Evolutionary conservation across 768 basidiomycete species (phyloP).

Genomic region (Termitomyces sp.): DNA sequence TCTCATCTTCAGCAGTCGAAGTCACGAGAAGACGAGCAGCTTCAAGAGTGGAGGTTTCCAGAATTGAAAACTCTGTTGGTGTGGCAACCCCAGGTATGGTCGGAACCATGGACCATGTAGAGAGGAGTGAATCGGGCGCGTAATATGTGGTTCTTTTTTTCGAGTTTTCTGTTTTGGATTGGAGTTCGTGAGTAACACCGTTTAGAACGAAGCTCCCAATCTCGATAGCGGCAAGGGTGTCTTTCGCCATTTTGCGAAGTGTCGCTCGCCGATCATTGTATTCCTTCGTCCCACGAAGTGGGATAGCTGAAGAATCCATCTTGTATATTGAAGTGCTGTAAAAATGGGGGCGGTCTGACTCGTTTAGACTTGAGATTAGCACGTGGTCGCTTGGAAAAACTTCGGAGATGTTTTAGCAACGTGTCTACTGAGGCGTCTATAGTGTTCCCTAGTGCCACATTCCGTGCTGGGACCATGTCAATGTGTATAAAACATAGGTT

Average conservation of each 20-base stretch:
- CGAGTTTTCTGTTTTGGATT: constrained; percentile 20
- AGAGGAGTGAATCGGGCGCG: constrained; percentile 42
- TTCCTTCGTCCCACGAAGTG: constrained; percentile 8
- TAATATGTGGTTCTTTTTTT: constrained; percentile 50
- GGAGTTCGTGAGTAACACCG: constrained; percentile 26
- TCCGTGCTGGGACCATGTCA: no score
- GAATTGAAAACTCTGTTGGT: constrained; percentile 38
- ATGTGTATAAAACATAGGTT: no score
- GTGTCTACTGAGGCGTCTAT: no score
- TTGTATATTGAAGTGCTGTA: not conserved
- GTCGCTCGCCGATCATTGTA: constrained; percentile 23
- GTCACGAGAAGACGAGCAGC: constrained; percentile 45
- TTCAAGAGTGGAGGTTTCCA: constrained; percentile 63
- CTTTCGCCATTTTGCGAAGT: constrained; percentile 43
- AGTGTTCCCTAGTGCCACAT: no score
- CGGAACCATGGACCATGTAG: constrained; percentile 42
- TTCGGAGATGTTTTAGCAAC: no score
- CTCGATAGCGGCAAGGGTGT: constrained; percentile 47
- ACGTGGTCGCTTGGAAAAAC: no score
- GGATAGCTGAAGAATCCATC: not conserved
- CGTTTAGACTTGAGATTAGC: no score
- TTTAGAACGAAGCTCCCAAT: constrained; percentile 33
- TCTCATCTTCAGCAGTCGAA: constrained; percentile 16
- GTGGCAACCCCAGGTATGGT: constrained; percentile 33
- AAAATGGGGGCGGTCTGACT: no score